Evolutionary conservation across 495 filamentous ascomycete species (phyloP).

Genomic region (Penicillium parvum): DNA sequence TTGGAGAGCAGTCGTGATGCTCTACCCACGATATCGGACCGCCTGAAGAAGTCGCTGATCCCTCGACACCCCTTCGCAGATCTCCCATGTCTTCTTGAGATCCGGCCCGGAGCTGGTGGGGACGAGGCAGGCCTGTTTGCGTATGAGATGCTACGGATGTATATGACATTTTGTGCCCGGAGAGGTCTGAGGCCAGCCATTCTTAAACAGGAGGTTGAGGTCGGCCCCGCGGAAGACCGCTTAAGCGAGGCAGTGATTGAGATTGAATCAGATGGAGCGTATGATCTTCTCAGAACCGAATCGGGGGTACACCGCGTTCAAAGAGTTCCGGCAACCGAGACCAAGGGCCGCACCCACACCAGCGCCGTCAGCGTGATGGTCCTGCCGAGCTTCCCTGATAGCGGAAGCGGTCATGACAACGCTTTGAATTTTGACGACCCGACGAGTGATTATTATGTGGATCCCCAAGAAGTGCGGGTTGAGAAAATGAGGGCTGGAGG

Average conservation of each 20-base stretch:
- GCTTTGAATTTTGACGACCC: slow-evolving; percentile 72
- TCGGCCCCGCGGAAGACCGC: slow-evolving; percentile 53
- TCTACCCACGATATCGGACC: slow-evolving; percentile 54
- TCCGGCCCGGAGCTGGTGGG: slow-evolving; percentile 90
- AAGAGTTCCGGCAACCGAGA: slow-evolving; percentile 85
- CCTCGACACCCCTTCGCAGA: slow-evolving; percentile 91
- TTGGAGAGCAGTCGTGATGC: slow-evolving; percentile 56
- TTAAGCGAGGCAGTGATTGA: slow-evolving; percentile 85
- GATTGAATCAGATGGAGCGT: slow-evolving; percentile 71
- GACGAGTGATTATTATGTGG: slow-evolving; percentile 82
- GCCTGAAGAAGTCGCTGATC: slow-evolving; percentile 70
- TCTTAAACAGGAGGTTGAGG: slow-evolving; percentile 53
- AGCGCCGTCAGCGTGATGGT: slow-evolving; percentile 89
- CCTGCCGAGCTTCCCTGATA: slow-evolving; percentile 74
- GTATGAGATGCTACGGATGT: slow-evolving; percentile 84
- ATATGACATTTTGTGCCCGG: slow-evolving; percentile 67
- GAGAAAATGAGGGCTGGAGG: slow-evolving; percentile 92
- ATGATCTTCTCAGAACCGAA: slow-evolving; percentile 74
- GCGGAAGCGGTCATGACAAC: slow-evolving; percentile 42
- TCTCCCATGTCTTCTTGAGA: slow-evolving; percentile 85
- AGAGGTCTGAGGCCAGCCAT: slow-evolving; percentile 55
- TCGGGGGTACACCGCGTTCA: slow-evolving; percentile 94
- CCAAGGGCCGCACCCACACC: slow-evolving; percentile 85
- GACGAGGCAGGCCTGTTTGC: slow-evolving; percentile 88
- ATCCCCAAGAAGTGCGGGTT: slow-evolving; percentile 75